Evolutionary conservation across 2,329 filamentous ascomycete genomes (phyloP).

Genomic region (Fusarium sp.): DNA sequence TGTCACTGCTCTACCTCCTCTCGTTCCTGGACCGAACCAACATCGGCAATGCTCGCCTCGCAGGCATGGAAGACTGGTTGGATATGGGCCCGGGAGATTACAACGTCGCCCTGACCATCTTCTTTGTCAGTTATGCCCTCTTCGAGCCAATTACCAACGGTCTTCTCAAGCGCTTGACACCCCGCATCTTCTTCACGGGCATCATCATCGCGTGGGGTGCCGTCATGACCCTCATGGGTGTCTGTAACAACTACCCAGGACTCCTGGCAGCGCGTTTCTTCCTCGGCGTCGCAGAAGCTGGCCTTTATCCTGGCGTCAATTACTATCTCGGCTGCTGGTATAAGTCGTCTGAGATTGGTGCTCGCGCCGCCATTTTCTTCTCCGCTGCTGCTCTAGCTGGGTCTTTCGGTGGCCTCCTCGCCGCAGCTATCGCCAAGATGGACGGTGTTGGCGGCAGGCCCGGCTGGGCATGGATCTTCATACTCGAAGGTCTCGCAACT

Average conservation of each 20-base stretch:
- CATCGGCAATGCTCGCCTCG: slow-evolving; percentile 60
- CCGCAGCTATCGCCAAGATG: slow-evolving; percentile 75
- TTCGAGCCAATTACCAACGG: slow-evolving; percentile 73
- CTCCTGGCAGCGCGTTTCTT: slow-evolving; percentile 62
- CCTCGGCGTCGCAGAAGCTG: slow-evolving; percentile 73
- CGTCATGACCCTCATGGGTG: slow-evolving; percentile 60
- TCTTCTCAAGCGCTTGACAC: slow-evolving; percentile 70
- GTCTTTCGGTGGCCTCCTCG: slow-evolving; percentile 76
- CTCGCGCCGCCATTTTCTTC: slow-evolving; percentile 79
- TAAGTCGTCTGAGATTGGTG: slow-evolving; percentile 76
- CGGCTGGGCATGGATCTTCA: slow-evolving; percentile 71
- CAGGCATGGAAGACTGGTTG: slow-evolving; percentile 26
- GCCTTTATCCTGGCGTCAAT: slow-evolving; percentile 71
- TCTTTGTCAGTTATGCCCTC: slow-evolving; percentile 75
- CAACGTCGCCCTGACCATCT: slow-evolving; percentile 67
- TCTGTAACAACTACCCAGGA: slow-evolving; percentile 55
- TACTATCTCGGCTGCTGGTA: slow-evolving; percentile 84
- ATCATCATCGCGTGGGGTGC: slow-evolving; percentile 69
- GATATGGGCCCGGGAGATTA: slow-evolving; percentile 55
- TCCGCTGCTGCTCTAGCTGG: slow-evolving; percentile 80
- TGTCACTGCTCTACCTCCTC: slow-evolving; percentile 65
- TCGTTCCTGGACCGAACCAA: slow-evolving; percentile 55
- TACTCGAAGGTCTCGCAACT: slow-evolving; percentile 74
- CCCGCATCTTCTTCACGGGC: slow-evolving; percentile 68
- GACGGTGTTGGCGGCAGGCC: slow-evolving; percentile 61